Base-by-base conservation (phyloP, 1,284 basidiomycete genomes). In the Puccinia horiana region DNA sequence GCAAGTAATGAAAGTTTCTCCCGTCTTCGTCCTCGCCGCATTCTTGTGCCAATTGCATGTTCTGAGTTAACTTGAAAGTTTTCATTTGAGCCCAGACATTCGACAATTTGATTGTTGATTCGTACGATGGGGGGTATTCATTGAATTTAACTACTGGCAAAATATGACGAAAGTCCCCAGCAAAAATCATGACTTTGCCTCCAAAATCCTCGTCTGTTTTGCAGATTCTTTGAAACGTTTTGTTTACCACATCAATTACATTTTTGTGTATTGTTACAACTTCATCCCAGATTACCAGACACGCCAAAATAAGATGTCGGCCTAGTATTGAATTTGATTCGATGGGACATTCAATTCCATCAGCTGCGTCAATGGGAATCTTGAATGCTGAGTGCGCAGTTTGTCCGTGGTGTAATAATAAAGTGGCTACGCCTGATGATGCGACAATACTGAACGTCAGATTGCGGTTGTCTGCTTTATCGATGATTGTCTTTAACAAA, bases 361-460 rank as follows among this genome's bases (percentile, higher is more conserved):
- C 5, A 8, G 37, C 5, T 6, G 35, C 44, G 2, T 44, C 29
- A 14, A 77, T 35, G 5, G 89, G 89, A 44, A 90, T 89, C 61
- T 88, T 88, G 85, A 89, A 89, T 1, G 82, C 83, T 0, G 88
- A 89, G 84, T 89, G 88, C 5, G 88, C 86, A 54, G 89, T 90
- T 0, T 86, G 84, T 0, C 89, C 89, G 32, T 88, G 88, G 3
- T 67, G 83, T 0, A 89, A 77, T 0, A 90, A 85, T 1, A 90
- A 85, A 6, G 89, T 85, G 18, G 89, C 87, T 76, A 90, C 88
- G 0, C 89, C 89, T 2, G 88, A 89, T n/a, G n/a, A n/a, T n/a
- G n/a, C n/a, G n/a, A n/a, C n/a, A n/a, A n/a, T n/a, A n/a, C n/a
- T n/a, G 0, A 88, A 86, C 83, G 90, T 87, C 18, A 83, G 32